Base-by-base conservation (phyloP, 192 early-diverging fungal species). In the Oehlia diaphana region DNA sequence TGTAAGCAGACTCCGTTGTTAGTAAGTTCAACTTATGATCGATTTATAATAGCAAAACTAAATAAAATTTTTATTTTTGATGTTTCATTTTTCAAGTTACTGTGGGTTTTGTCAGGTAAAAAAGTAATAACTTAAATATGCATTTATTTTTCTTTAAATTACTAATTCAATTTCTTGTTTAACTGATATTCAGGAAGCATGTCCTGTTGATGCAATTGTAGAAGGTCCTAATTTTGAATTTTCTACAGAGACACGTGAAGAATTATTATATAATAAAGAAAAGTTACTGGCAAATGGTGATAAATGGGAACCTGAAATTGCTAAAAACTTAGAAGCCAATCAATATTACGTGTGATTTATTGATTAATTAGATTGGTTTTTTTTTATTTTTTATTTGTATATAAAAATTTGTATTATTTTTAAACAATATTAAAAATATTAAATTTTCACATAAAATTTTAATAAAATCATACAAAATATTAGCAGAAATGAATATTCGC, bases 241-340 rank as follows among this genome's bases (percentile, higher is more conserved):
- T 83, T 89, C 95, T 39, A 97, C 96, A 3, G 97, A 99, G 88
- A 96, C 97, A 42, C 95, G 95, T 82, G 97, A 99, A 88, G 97
- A 99, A 85, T 89, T 99, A 69, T 88, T 99, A 75, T 97, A 97
- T 85, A 99, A 99, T 90, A 99, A 99, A 91, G 95, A 96, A 79
- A 97, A 97, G 89, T 88, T 99, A 12, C 85, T 99, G 77, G 91
- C 95, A 42, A 99, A 99, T 82, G 97, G 97, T 81, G 97, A 99
- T 85, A 96, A 96, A 88, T 99, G 97, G 96, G 97, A 99, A 86
- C 92, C 95, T 42, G 92, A 94, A 77, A 90, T 95, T 88, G 92
- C 94, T n/a, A 88, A 91, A 83, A 93, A 95, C 87, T 74, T 90
- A 62, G 81, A 87, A 81, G 84, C 86, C 6, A 79, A 79, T 62